A percentile compares a stretch with the other conserved stretches of the same genome.
Evolutionary conservation across 2,329 filamentous ascomycete species (phyloP).

Genomic region (Verticillium tricorpus): DNA sequence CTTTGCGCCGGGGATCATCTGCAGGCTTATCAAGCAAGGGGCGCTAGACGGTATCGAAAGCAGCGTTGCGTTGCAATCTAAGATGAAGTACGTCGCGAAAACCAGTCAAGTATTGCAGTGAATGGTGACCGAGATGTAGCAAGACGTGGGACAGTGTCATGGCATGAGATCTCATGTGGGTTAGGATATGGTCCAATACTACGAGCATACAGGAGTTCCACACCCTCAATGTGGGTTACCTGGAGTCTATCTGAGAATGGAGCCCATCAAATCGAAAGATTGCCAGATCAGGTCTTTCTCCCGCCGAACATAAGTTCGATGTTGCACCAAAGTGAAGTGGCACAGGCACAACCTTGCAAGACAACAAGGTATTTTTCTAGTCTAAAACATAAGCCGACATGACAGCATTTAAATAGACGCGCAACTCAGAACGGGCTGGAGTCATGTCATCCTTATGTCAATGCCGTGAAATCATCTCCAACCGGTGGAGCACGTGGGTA

Average conservation of each 20-base stretch:
- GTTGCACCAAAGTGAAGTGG: too few species aligned
- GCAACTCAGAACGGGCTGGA: background rate
- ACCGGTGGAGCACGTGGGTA: background rate
- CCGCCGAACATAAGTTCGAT: too few species aligned
- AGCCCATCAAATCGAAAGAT: background rate
- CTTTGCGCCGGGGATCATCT: background rate
- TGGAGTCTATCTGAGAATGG: background rate
- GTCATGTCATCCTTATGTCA: background rate
- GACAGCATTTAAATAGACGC: too few species aligned
- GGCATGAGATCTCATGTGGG: too few species aligned
- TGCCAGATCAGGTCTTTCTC: too few species aligned
- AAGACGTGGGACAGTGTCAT: too few species aligned
- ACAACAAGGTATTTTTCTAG: background rate
- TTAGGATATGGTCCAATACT: too few species aligned
- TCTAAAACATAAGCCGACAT: background rate
- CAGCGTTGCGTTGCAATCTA: background rate
- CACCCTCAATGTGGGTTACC: background rate
- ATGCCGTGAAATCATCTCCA: background rate
- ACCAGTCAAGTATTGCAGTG: too few species aligned
- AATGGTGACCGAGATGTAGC: too few species aligned
- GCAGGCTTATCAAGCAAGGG: too few species aligned
- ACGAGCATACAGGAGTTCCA: too few species aligned
- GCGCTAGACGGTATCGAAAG: background rate
- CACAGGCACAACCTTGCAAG: background rate
- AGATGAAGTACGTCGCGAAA: background rate